Percentiles rank a stretch among this genome's conserved stretches.
Conservation (phyloP, 495 filamentous ascomycete species). For the Neurospora tetraspora region DNA sequence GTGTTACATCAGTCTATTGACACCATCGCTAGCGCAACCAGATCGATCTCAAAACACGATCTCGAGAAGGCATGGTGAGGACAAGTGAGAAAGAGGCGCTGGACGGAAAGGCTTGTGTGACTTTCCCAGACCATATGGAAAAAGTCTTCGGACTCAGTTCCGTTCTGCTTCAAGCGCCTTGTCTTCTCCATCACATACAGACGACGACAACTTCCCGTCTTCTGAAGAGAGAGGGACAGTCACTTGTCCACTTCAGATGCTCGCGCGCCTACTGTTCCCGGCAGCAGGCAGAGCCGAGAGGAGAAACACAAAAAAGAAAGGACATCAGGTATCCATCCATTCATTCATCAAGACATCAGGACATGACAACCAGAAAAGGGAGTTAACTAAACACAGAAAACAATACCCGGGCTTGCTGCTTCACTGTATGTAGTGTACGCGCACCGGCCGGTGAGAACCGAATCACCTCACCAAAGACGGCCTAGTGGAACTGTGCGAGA, state of each 20-base stretch:
- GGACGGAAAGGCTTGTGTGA: neutral
- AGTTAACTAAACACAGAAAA: neutral
- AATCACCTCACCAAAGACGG: neutral
- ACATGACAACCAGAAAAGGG: neutral
- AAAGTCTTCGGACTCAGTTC: neutral
- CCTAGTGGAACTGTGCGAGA: neutral
- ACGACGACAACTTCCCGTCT: neutral
- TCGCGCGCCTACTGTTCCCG: neutral
- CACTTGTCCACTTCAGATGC: neutral
- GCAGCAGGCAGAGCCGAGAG: neutral
- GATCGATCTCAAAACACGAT: neutral
- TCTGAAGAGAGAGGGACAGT: neutral
- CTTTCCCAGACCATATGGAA: neutral
- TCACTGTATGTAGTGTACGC: neutral
- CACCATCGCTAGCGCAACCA: neutral
- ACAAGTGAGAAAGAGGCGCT: neutral
- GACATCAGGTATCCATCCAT: neutral
- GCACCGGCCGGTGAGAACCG: neutral
- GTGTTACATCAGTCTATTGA: neutral
- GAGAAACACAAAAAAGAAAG: neutral
- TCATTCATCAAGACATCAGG: neutral
- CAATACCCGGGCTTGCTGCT: neutral
- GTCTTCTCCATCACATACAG: neutral
- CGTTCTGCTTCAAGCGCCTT: neutral
- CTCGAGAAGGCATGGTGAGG: neutral